Evolutionary conservation across 495 filamentous ascomycete genomes (phyloP).

Genomic region (Recurvomyces mirabilis): DNA sequence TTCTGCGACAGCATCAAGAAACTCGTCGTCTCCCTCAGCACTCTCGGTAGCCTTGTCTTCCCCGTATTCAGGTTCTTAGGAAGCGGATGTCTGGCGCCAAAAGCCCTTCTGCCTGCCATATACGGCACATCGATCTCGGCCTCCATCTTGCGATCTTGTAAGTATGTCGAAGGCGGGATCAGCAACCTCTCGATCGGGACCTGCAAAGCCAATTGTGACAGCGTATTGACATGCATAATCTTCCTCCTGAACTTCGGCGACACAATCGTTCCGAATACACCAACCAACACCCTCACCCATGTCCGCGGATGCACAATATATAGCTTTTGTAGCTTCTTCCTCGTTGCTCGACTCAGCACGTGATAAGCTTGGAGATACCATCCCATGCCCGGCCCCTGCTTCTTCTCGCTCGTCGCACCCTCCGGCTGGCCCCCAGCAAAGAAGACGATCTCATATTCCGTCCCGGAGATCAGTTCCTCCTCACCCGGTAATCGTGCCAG

Average conservation of each 20-base stretch:
- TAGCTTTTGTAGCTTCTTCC: slow-evolving; percentile 42
- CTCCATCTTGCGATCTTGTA: slow-evolving; percentile 40
- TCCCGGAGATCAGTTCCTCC: slow-evolving; percentile 41
- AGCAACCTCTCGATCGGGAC: slow-evolving; percentile 40
- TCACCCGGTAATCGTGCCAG: slow-evolving; percentile 42
- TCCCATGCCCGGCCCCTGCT: slow-evolving; percentile 42
- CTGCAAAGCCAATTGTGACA: slow-evolving; percentile 37
- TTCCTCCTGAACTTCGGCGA: slow-evolving; percentile 48
- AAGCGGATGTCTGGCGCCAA: slow-evolving; percentile 33
- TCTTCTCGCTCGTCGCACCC: slow-evolving; percentile 29
- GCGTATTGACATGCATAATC: slow-evolving; percentile 41
- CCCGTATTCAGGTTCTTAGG: slow-evolving; percentile 29
- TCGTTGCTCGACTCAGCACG: slow-evolving; percentile 39
- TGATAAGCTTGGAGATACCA: slow-evolving; percentile 50
- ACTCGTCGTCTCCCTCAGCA: slow-evolving; percentile 40
- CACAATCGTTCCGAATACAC: slow-evolving; percentile 45
- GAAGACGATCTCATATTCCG: slow-evolving; percentile 44
- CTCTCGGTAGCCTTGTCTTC: slow-evolving; percentile 36
- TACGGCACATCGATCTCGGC: slow-evolving; percentile 39
- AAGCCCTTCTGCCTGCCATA: slow-evolving; percentile 37
- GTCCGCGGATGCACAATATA: slow-evolving; percentile 48
- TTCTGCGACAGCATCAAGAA: slow-evolving; percentile 39
- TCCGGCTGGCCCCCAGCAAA: slow-evolving; percentile 41
- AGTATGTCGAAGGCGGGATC: slow-evolving; percentile 42
- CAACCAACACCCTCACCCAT: slow-evolving; percentile 46